Percentiles rank a stretch among this genome's conserved stretches.
These are phyloP conservation scores for Pythium rishiriense DNA, from an alignment of 352 stramenopile genomes.

Conservation along the genomic window DNA sequence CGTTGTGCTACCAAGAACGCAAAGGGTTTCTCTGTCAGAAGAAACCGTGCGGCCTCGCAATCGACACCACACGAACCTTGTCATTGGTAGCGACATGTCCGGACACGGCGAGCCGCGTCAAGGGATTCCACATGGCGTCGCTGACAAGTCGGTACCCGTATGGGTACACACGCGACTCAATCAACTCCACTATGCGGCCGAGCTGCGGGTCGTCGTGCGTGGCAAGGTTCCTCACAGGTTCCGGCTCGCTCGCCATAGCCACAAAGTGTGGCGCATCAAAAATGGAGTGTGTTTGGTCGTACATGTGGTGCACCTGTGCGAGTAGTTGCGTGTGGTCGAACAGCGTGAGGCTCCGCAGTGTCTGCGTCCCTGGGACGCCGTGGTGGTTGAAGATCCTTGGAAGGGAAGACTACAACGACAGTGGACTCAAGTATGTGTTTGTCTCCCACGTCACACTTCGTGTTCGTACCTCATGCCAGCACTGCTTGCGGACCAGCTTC, in stretches of 20 bases:
- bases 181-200: neutral
- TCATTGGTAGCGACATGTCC: neutral
- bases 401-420: neutral
- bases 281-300: neutral
- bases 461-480: neutral
- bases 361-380: no score
- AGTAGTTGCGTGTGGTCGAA: neutral
- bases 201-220: neutral
- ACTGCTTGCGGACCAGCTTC: neutral
- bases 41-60: no score
- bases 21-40: no score
- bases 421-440: neutral
- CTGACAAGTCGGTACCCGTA: neutral
- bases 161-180: neutral
- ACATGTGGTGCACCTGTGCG: neutral
- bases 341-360: no score
- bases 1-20: no score
- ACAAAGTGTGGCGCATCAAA: neutral
- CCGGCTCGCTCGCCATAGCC: neutral
- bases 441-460: neutral
- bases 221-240: neutral
- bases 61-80: neutral
- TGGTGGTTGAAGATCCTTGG: no score
- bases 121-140: neutral
- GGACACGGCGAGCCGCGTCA: neutral